Base-by-base conservation (phyloP, 2,329 filamentous ascomycete species). In the Graphiopsis chlorocephala region DNA sequence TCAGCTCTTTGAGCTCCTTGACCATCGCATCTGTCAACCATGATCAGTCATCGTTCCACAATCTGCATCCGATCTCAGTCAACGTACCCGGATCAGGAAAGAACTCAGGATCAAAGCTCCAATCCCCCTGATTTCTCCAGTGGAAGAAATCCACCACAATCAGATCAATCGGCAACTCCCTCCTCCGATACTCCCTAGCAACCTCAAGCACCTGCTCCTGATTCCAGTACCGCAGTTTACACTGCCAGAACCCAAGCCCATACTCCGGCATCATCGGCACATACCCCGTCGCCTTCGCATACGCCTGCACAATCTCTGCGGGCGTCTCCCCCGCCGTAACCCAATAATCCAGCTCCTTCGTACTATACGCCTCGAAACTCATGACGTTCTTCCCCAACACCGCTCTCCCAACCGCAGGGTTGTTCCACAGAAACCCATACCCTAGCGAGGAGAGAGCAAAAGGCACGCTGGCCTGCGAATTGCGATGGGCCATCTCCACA, bases 71-170 rank as follows among this genome's bases (percentile, higher is more conserved):
- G 3, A 6, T 33, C 31, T 35, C 5, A 4, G 4, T 26, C 4
- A 7, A 33, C 45, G 23, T 35, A 61, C 58, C 58, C 78, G 86
- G 86, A 71, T 90, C 85, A 0, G 88, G 88, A 12, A 33, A 61
- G 69, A 84, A 90, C 0, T 79, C 80, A 0, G 81, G 76, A 69
- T 90, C 88, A 68, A 90, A 90, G 45, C 81, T 85, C 87, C 88
- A 90, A 63, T 90, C 88, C 6, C 88, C 88, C 71, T 90, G 86
- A 8, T 80, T 78, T 8, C 84, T 83, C 88, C 88, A 90, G 71
- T 90, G 87, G 72, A 90, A 90, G 72, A 86, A 90, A 69, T 90
- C 88, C 42, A 86, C 78, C 0, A 90, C 87, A n/a, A 90, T 88
- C 2, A 90, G 71, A 70, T 89, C 86, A 20, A 90, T 78, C 0